Evolutionary conservation across 768 basidiomycete genomes (phyloP).

Genomic region (Rhodocollybia butyracea): DNA sequence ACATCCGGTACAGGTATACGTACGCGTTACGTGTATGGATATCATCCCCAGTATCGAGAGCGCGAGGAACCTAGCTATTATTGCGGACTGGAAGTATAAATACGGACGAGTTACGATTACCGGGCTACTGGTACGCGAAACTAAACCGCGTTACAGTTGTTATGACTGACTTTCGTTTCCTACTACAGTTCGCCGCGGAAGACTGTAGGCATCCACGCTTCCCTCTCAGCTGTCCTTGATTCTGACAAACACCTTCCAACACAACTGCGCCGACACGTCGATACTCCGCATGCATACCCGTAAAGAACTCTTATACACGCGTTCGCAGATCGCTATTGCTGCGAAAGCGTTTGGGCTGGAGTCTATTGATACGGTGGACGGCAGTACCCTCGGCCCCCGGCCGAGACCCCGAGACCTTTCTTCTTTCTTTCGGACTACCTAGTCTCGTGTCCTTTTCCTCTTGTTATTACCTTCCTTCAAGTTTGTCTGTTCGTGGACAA

Average conservation of each 20-base stretch:
- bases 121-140: slow-evolving; percentile 68
- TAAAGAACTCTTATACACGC: slow-evolving; percentile 76
- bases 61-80: slow-evolving; percentile 65
- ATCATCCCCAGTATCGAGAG: slow-evolving; percentile 87
- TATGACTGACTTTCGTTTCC: background rate
- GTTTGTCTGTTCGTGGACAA: too few relatives aligned
- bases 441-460: background rate
- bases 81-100: slow-evolving; percentile 65
- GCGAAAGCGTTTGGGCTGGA: slow-evolving; percentile 83
- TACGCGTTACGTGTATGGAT: too few relatives aligned
- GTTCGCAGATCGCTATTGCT: slow-evolving; percentile 75
- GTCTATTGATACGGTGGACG: slow-evolving; percentile 93
- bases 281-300: slow-evolving; percentile 75
- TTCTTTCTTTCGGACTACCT: background rate
- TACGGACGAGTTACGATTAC: slow-evolving; percentile 44
- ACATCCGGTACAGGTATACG: too few relatives aligned
- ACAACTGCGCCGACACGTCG: slow-evolving; percentile 82
- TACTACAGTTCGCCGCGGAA: slow-evolving; percentile 83
- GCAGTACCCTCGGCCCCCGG: too few relatives aligned
- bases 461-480: too few relatives aligned
- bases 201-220: slow-evolving; percentile 60
- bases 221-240: background rate
- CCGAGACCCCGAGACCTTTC: too few relatives aligned
- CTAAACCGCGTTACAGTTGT: too few relatives aligned
- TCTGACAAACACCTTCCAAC: background rate